Evolutionary conservation across 305 asterid species (phyloP).

Genomic region (Fraxinus sp.): DNA sequence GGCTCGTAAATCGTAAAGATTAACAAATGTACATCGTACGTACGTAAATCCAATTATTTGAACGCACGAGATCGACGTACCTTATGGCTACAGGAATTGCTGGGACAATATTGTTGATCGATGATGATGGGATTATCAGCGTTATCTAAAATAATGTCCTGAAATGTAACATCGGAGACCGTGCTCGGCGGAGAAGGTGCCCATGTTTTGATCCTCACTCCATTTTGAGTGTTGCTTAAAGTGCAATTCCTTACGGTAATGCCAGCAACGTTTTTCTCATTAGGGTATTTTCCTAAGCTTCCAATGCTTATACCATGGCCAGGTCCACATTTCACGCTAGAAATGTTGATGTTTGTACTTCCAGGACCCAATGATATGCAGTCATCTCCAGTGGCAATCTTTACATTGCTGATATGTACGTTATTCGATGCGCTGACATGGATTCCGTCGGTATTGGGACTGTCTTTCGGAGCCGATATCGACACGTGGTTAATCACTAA

Average conservation of each 20-base stretch:
- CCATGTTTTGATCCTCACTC: constrained; percentile 49
- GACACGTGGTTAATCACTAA: constrained; percentile 3
- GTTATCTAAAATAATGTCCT: constrained; percentile 12
- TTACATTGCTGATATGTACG: background rate
- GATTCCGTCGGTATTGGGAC: constrained; percentile 58
- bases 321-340: constrained; percentile 38
- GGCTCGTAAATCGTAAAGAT: background rate
- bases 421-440: constrained; percentile 29
- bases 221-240: constrained; percentile 32
- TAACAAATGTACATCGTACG: background rate
- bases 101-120: constrained; percentile 53
- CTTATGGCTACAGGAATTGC: constrained; percentile 16
- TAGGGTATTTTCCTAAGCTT: constrained; percentile 41
- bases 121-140: constrained; percentile 42
- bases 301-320: constrained; percentile 62
- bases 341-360: constrained; percentile 15
- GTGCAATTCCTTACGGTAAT: constrained; percentile 28
- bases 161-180: constrained; percentile 24
- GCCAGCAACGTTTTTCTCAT: constrained; percentile 32
- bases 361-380: constrained; percentile 48
- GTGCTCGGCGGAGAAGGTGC: constrained; percentile 27
- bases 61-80: background rate
- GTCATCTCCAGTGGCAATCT: constrained; percentile 50
- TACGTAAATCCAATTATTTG: background rate
- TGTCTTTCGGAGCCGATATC: constrained; percentile 39